Base-by-base conservation (phyloP, 495 filamentous ascomycete genomes). In the Aspergillus kassunensis region DNA sequence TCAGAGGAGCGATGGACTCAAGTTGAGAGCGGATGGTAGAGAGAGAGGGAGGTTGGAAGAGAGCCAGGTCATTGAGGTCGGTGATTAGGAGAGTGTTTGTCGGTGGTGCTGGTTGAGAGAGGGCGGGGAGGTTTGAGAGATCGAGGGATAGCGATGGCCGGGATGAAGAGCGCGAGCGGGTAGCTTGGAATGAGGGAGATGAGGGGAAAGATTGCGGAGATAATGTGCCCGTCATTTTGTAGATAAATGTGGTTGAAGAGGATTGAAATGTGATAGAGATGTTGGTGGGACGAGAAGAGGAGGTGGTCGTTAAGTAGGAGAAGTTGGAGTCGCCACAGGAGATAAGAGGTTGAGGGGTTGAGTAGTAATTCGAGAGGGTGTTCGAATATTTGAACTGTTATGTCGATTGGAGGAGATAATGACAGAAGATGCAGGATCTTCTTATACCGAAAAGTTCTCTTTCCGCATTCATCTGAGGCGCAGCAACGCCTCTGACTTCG, bases 81-180 rank as follows among this genome's bases (percentile, higher is more conserved):
- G 90, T 93, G 68, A 98, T 90, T 50, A 98, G 79, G 44, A 98
- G 88, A 0, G 91, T 97, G 72, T 98, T 98, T 52, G 89, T 87
- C 29, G 92, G 90, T 19, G 87, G 83, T 3, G 88, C 81, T 6
- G 93, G 92, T 61, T 85, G 80, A n/a, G 74, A 71, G 21, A 96
- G 77, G 2, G 89, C 79, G 29, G 92, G 92, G 16, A 97, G 65
- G 63, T 77, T 84, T 53, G 84, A 85, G 29, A 98, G 78, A 66
- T 97, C 92, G 50, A 98, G 77, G 4, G 84, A 85, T 46, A 93
- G 80, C n/a, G 77, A 76, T 34, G 81, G 59, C 42, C 49, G 76
- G 44, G 73, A 61, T 16, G 56, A 57, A 20, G 54, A 57, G 9
- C 55, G 55, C 68, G 72, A 56, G 23, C 53, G 40, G 75, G 71